Conservation (phyloP, 768 basidiomycete genomes). For the Chalciporus pseudorubinellus region DNA sequence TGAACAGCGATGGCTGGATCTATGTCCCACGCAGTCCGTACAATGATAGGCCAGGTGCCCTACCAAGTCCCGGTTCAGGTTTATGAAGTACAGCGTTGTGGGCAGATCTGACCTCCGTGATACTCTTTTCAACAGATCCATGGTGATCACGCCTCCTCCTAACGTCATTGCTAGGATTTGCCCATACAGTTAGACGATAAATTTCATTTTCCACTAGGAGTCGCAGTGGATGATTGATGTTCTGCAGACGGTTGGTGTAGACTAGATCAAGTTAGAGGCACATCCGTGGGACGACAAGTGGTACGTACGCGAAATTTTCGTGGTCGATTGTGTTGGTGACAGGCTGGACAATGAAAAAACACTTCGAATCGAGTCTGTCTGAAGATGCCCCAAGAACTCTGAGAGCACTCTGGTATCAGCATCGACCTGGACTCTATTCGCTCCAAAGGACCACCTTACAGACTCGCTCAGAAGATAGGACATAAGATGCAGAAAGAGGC, state of each 20-base stretch:
- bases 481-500: conserved; percentile 25
- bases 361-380: conserved; percentile 68
- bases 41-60: conserved; percentile 63
- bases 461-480: neutral
- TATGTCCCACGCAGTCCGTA: conserved; percentile 77
- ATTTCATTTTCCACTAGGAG: conserved; percentile 91
- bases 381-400: conserved; percentile 78
- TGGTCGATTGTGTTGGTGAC: conserved; percentile 46
- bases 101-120: conserved; percentile 53
- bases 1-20: conserved; percentile 81
- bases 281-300: neutral
- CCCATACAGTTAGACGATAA: conserved; percentile 82
- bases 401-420: conserved; percentile 84
- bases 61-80: conserved; percentile 25
- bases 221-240: conserved; percentile 70
- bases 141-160: conserved; percentile 64
- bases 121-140: conserved; percentile 53
- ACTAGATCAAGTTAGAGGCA: conserved; percentile 36
- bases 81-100: neutral
- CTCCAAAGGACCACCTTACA: conserved; percentile 92
- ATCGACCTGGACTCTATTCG: conserved; percentile 85
- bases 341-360: conserved; percentile 59
- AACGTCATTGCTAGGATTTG: conserved; percentile 77
- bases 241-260: conserved; percentile 59
- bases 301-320: conserved; percentile 42